Percentiles rank a stretch among this genome's conserved stretches.
phyloP scores from a whole-genome alignment of 2,329 filamentous ascomycete species.

The Claviceps pazoutovae region DNA sequence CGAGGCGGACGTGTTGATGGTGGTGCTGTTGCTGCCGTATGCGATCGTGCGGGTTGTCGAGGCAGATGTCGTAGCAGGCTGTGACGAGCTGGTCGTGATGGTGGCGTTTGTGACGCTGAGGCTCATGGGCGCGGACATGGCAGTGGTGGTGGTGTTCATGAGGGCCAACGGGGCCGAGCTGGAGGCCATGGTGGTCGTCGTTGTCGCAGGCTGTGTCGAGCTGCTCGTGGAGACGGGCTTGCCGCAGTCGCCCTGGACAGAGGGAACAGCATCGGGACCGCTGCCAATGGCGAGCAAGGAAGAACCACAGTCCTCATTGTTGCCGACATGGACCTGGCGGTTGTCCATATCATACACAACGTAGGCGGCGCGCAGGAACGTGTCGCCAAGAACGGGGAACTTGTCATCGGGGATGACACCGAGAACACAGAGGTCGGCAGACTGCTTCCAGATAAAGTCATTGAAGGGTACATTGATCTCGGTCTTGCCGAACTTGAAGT shows the following conservation, averaged over 20 bases:
- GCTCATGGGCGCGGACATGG: too few species aligned
- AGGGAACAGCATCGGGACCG: conserved; percentile 24
- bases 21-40: neutral
- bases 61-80: neutral
- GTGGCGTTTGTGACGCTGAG: neutral
- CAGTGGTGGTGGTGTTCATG: too few species aligned
- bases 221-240: conserved; percentile 8
- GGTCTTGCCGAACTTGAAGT: conserved; percentile 33
- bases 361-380: conserved; percentile 30
- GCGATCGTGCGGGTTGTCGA: neutral
- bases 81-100: neutral
- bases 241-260: conserved; percentile 17
- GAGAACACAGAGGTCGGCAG: conserved; percentile 23
- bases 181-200: neutral
- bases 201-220: neutral
- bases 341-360: conserved; percentile 30
- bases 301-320: conserved; percentile 24
- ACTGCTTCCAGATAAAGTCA: conserved; percentile 32
- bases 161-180: too few species aligned
- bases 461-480: conserved; percentile 29
- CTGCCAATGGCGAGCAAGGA: conserved; percentile 23
- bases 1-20: neutral
- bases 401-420: conserved; percentile 30
- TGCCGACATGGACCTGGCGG: conserved; percentile 22
- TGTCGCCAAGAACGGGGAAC: conserved; percentile 28